Base-by-base conservation (phyloP, 2,329 filamentous ascomycete species). In the Calycina herbarum region DNA sequence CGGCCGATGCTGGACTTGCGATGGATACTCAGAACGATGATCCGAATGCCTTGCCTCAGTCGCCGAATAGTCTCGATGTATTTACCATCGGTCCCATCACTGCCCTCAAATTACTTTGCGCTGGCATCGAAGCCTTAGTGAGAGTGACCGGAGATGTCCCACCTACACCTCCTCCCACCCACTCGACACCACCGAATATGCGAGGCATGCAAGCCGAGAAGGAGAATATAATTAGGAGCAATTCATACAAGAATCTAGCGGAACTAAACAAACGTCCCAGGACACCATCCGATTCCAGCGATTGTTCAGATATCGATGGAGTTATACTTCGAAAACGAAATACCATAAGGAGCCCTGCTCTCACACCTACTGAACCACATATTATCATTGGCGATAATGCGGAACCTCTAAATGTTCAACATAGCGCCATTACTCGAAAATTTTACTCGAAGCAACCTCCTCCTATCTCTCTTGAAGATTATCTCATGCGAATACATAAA, bases 361-460 rank as follows among this genome's bases (percentile, higher is more conserved):
- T 66, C 58, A 57, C 67, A 67, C 66, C 76, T 63, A 65, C 66
- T 40, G 70, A 72, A 66, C 86, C 86, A 17, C 86, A 87, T 72
- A 80, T 88, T 62, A 80, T 89, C 57, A 83, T 89, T 64, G 86
- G 88, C n/a, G 85, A 86, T 57, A 86, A 92, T 76, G 88, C 87
- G 35, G 88, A 93, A 72, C 89, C 90, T 27, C 81, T 93, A 64
- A 87, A 89, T 67, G 79, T 92, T 40, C 94, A 97, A 76, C 91
- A 95, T 75, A 89, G 88, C 68, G 90, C 93, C 70, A 92, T 98
- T 69, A 93, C 92, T 20, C 88, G 93, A 71, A 95, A 95, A 74
- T 99, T 99, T 79, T 96, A 95, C 81, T 94, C 91, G 69, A 97
- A 95, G 76, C 86, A 88, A 61, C 88, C 93, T 17, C 94, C 95